Evolutionary conservation across 78 protist genomes (phyloP), one percentile per base, ranked within the genome.

Genomic region (Chrysochromulina parva): DNA sequence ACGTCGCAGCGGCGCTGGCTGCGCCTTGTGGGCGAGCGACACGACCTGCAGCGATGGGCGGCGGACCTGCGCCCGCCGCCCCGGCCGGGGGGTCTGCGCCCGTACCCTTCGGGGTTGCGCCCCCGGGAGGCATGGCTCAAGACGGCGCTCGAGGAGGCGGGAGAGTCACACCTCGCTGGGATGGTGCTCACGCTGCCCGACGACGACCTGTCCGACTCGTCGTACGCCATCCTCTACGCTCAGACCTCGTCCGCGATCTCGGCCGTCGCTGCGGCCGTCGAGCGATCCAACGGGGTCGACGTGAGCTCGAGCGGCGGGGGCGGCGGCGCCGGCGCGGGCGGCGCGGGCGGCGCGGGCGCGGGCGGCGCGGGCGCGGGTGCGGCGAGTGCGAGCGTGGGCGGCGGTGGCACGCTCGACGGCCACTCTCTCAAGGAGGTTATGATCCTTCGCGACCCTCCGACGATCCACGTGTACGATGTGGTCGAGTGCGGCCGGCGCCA

Each of bases 401-500:
- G 38, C 38, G 38, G 38, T 38, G 38, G 38, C 38, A 38, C 38
- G 38, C 38, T 38, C 38, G 38, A 38, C 38, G 38, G 38, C 38
- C 38, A 38, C 38, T 38, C 38, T 38, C 7, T 69, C 19, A 69
- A 69, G 16, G 90, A 86, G 59, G 4, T 86, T 52, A 38, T 86
- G 20, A 60, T 86, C 47, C 71, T 86, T 0, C 90, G 90, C 11
- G 90, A 60, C 16, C 57, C 17, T 76, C 20, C 4, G 48, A 80
- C 50, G 13, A 80, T 86, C 80, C 90, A 86, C 60, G 71, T 86
- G 52, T 86, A 86, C 59, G 71, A 86, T 80, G n/a, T 67, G 54
- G 57, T 62, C 57, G 78, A 69, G 78, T 17, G 17, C 16, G 78
- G 78, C 78, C 78, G 78, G 1, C 85, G 54, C 26, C 19, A 4